Evolutionary conservation across 106 monocot species (phyloP).

Genomic region (Allium sativum): DNA sequence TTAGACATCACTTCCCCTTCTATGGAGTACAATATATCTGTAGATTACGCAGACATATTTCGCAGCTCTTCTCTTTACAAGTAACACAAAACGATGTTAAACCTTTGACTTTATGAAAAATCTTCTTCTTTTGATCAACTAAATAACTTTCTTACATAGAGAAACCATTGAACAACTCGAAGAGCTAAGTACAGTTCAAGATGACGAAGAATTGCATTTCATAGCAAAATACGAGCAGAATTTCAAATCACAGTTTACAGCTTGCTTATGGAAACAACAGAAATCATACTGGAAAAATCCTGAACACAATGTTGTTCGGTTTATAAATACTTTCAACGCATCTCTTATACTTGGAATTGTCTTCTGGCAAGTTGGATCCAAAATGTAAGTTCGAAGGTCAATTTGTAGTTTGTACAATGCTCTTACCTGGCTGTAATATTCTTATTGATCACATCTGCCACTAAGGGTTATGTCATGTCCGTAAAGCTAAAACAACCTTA

Average conservation of each 20-base stretch:
- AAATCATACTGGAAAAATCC: conserved; percentile 67
- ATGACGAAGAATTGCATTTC: conserved; percentile 27
- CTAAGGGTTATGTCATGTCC: too few relatives aligned
- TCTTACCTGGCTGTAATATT: too few relatives aligned
- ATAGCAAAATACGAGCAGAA: conserved; percentile 19
- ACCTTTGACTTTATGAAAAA: too few relatives aligned
- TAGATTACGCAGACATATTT: conserved; percentile 44
- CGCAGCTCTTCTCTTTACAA: conserved; percentile 23
- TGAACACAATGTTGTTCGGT: conserved; percentile 55
- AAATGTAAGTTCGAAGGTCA: conserved; percentile 31
- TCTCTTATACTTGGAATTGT: conserved; percentile 36
- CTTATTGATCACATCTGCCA: too few relatives aligned
- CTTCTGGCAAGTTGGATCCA: conserved; percentile 46
- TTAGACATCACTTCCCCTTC: conserved; percentile 35
- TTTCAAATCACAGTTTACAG: conserved; percentile 30
- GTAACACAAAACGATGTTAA: too few relatives aligned
- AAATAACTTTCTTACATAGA: conserved; percentile 17
- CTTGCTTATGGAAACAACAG: conserved; percentile 61
- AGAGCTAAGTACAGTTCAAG: conserved; percentile 20
- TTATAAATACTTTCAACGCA: conserved; percentile 26
- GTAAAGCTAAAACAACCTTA: too few relatives aligned
- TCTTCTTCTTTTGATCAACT: neutral
- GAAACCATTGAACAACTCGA: conserved; percentile 34
- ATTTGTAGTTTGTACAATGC: too few relatives aligned
- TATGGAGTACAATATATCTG: conserved; percentile 29